Conservation (phyloP, 1,139 yeast species). For the Kurtzmaniella natalensis region DNA sequence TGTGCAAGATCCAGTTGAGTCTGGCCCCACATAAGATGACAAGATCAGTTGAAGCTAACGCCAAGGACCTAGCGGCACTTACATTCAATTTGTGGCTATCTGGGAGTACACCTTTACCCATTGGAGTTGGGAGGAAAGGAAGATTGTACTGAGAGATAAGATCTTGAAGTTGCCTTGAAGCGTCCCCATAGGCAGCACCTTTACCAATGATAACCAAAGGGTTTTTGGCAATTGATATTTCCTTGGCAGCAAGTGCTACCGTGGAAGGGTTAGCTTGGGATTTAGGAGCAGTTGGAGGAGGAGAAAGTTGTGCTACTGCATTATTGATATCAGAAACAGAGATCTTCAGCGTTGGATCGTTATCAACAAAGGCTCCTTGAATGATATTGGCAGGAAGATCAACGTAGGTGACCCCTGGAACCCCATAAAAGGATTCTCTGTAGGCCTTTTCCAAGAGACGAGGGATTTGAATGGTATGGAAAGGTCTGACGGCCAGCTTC, state of each 20-base stretch:
- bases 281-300: constrained; percentile 20
- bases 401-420: constrained; percentile 55
- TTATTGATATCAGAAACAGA: background rate
- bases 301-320: background rate
- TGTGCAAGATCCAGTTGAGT: constrained; percentile 65
- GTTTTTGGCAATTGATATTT: constrained; percentile 27
- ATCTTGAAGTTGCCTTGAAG: constrained; percentile 30
- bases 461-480: constrained; percentile 29
- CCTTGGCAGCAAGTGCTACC: constrained; percentile 28
- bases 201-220: constrained; percentile 61
- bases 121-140: constrained; percentile 64
- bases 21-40: constrained; percentile 57
- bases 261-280: constrained; percentile 34
- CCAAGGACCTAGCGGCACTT: constrained; percentile 57
- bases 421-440: constrained; percentile 41
- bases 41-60: constrained; percentile 50
- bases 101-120: constrained; percentile 67
- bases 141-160: constrained; percentile 37
- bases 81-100: constrained; percentile 45
- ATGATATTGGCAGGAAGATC: constrained; percentile 63
- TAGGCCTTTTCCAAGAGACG: constrained; percentile 45
- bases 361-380: constrained; percentile 19
- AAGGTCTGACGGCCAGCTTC: constrained; percentile 48
- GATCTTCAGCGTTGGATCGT: background rate
- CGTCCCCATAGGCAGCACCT: constrained; percentile 49